Percentiles rank a stretch among this genome's conserved stretches.
Evolutionary conservation across 129 eudicot genomes (phyloP).

Genomic region (Centrapalus pauciflorus): DNA sequence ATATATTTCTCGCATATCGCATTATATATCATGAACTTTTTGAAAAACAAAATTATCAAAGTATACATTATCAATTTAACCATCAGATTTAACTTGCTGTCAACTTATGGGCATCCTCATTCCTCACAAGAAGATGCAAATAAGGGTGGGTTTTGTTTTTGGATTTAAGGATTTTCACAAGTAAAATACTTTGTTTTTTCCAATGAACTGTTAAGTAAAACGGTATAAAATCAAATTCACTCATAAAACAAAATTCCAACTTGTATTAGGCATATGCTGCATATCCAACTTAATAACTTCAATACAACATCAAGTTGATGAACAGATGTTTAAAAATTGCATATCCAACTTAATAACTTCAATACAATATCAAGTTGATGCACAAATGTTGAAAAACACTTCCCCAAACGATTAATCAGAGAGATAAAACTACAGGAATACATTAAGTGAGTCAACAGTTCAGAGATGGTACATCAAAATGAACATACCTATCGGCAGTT

Average conservation of each 20-base stretch:
- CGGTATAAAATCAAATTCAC: not conserved
- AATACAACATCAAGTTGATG: not conserved
- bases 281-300: constrained; percentile 1
- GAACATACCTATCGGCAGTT: constrained; percentile 62
- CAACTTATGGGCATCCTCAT: too few species aligned
- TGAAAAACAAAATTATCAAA: not conserved
- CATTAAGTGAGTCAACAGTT: not conserved
- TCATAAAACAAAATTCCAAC: not conserved
- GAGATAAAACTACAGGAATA: not conserved
- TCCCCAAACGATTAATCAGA: not conserved
- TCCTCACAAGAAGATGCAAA: too few species aligned
- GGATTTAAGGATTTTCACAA: too few species aligned
- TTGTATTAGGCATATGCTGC: not conserved
- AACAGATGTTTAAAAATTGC: not conserved
- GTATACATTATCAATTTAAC: not conserved
- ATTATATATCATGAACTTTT: not conserved
- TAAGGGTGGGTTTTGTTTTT: too few species aligned
- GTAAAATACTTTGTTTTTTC: too few species aligned
- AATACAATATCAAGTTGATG: not conserved
- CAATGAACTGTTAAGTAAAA: not conserved
- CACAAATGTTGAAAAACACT: not conserved
- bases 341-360: constrained; percentile 1
- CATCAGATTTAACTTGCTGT: not conserved
- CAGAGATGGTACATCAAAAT: not conserved
- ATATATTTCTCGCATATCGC: too few species aligned